A percentile compares a stretch with the other conserved stretches of the same genome.
These are phyloP conservation scores for Didymosphaeria variabile DNA, from an alignment of 2,329 filamentous ascomycete genomes.

Conservation along the genomic window DNA sequence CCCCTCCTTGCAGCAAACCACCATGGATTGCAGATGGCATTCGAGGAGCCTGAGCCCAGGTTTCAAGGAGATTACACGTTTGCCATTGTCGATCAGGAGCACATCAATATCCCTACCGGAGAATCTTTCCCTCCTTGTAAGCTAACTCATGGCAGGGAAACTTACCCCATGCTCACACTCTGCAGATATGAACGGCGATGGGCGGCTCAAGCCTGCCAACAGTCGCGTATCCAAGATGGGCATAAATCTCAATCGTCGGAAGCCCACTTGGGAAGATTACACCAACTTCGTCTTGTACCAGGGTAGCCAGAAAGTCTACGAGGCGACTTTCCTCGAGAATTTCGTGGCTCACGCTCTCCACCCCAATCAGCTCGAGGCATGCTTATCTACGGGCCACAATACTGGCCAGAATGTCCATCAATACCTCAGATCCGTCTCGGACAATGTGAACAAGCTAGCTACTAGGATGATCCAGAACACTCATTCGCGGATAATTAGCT, in stretches of 20 bases:
- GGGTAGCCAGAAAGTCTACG: constrained; percentile 37
- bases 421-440: constrained; percentile 28
- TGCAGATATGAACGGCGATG: neutral
- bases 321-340: constrained; percentile 31
- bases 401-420: constrained; percentile 10
- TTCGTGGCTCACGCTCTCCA: constrained; percentile 34
- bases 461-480: constrained; percentile 37
- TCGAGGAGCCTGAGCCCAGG: neutral
- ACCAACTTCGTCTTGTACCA: constrained; percentile 35
- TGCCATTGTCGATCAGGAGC: neutral
- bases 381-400: constrained; percentile 14
- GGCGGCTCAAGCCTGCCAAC: neutral
- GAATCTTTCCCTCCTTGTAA: constrained; percentile 22
- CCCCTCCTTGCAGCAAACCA: neutral
- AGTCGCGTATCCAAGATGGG: constrained; percentile 19
- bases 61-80: neutral
- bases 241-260: constrained; percentile 22
- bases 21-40: neutral
- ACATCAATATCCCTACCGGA: constrained; percentile 9
- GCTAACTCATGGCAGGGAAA: neutral
- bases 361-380: constrained; percentile 25
- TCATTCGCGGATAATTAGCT: constrained; percentile 28
- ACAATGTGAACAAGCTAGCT: constrained; percentile 28
- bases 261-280: constrained; percentile 29
- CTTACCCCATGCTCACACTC: neutral